Evolutionary conservation across 768 basidiomycete species (phyloP), one percentile per base, ranked within the genome.

Genomic region (Wakefieldia striispora): DNA sequence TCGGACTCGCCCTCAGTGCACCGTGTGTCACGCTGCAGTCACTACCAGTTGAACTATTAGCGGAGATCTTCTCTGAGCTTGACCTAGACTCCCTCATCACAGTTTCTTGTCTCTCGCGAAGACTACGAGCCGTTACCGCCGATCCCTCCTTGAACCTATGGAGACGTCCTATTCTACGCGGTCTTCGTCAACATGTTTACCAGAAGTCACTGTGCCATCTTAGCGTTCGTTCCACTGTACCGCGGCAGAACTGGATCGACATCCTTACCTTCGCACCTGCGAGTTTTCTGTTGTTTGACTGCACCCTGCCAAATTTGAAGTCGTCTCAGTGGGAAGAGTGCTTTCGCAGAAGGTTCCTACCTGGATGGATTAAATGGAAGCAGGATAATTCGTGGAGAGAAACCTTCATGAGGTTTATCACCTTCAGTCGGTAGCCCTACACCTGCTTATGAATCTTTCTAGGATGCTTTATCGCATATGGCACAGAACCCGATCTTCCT

Each of bases 191-290:
- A 14, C 62, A 65, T 26, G 53, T 62, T 23, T 84, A 86, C 55
- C 81, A 83, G 46, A 62, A 63, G 7, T 65, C 71, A 23, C 64
- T 91, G 44, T 76, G 70, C 52, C 77, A 83, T 54, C 75, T 91
- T 21, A 80, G 84, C 57, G 77, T 86, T 27, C 80, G 80, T 27
- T 69, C 70, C 29, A 80, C 70, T 31, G 83, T 91, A 1, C 88
- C 89, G 4, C 75, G 84, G 40, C 82, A 85, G 46, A 91, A 91
- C 60, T 91, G 86, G 84, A 75, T 91, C 43, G 85, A 88, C 48
- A 82, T 91, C 29, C 63, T 90, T 43, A 76, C 77, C n/a, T 66
- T 81, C 14, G 89, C 84, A 12, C 68, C 70, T 24, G 74, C 88
- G 0, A 61, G 72, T 5, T 88, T 83, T 65, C 72, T 91, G 34